Base-by-base conservation (phyloP, 148 eudicot genomes). In the Pouteria glomerata region DNA sequence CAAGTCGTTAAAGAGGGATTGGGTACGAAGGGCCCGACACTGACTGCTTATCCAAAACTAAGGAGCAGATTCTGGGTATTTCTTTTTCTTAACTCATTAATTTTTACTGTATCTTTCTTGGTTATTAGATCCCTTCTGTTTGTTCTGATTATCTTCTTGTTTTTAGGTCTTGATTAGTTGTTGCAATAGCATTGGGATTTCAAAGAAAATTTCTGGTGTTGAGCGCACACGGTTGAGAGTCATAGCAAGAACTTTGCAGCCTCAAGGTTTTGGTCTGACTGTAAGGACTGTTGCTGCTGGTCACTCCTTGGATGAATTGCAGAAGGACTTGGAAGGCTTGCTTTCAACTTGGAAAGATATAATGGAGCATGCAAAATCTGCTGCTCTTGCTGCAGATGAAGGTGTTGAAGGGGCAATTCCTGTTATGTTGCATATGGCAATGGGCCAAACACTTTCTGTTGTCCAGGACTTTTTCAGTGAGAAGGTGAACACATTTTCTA, bases 361-460 rank as follows among this genome's bases (percentile, higher is more conserved):
- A 51, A 77, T 83, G 67, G 97, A 89, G 69, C 91, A 91, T 82
- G 98, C 96, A 73, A 91, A 86, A 84, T 89, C 97, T 75, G 91
- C 97, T 27, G 89, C 96, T 65, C 97, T 94, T 82, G 97, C 98
- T 67, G 97, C 98, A 33, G 96, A 91, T 82, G 98, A 95, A 88
- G 92, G 96, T 56, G 88, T 91, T 51, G 90, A 88, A 71, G 97
- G 93, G 53, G 93, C 97, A 71, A 82, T 88, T 51, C 93, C 93
- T 79, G 89, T 88, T 79, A 77, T 95, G 73, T 79, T 95, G 82
- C 97, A 95, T 65, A 86, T 84, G 78, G 97, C 98, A 39, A 91
- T 95, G 98, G 88, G 89, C 68, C 93, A 91, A 76, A 95, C 98
- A 70, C 87, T 95, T 57, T 86, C 91, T 18, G 87, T 95, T 79